phyloP scores from a whole-genome alignment of 176 grass and related monocot genomes.

The Musa acuminata region DNA sequence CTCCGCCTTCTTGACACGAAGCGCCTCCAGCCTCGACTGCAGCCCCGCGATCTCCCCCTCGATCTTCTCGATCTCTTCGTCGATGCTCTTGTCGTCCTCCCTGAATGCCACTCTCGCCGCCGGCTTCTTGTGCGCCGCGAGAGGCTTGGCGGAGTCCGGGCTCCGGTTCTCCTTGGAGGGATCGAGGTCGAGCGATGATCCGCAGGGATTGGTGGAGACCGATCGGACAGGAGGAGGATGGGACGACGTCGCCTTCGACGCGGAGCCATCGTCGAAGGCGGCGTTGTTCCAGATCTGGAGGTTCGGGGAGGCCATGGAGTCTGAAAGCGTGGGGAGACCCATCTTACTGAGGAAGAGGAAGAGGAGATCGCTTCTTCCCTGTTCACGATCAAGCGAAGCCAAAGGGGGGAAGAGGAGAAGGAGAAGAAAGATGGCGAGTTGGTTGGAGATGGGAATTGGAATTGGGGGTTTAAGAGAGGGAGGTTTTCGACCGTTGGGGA shows the following conservation, averaged over 20 bases:
- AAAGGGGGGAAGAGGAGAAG: neutral
- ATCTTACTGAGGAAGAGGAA: slow-evolving; percentile 9
- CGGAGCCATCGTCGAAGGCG: slow-evolving; percentile 20
- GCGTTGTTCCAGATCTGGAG: slow-evolving; percentile 40
- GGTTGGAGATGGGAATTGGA: neutral
- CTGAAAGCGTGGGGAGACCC: slow-evolving; percentile 22
- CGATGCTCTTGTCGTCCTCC: neutral
- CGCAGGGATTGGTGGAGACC: slow-evolving; percentile 14
- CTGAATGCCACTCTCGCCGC: neutral
- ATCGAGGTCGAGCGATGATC: slow-evolving; percentile 3
- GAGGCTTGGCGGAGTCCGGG: neutral
- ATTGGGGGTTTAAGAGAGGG: slow-evolving; percentile 8
- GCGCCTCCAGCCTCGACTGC: slow-evolving; percentile 19
- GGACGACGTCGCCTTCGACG: neutral
- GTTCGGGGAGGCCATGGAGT: neutral
- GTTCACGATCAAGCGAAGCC: neutral
- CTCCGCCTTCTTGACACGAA: slow-evolving; percentile 27
- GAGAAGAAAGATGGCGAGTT: neutral
- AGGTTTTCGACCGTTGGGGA: slow-evolving; percentile 41
- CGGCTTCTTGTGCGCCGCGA: neutral
- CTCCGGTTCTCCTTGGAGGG: slow-evolving; percentile 22
- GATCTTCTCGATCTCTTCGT: slow-evolving; percentile 32
- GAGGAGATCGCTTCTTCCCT: neutral
- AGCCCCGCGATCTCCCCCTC: slow-evolving; percentile 33
- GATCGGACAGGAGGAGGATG: slow-evolving; percentile 21